phyloP scores from a whole-genome alignment of 345 rosid species.

The Lumnitzera racemosa region DNA sequence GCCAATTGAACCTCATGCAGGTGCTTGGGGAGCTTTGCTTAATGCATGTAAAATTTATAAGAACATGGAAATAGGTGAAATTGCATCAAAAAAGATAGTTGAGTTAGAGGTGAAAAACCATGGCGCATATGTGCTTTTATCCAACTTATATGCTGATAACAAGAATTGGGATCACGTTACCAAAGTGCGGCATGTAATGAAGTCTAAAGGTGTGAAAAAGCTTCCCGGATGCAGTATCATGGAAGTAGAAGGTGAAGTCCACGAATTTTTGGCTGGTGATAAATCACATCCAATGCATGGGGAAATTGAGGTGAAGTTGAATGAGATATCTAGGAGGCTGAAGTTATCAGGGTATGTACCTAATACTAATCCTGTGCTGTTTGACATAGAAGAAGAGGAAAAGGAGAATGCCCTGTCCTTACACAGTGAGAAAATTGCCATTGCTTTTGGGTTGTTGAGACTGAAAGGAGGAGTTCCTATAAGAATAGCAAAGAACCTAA shows the following conservation, averaged over 20 bases:
- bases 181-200: conserved; percentile 41
- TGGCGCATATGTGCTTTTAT: conserved; percentile 51
- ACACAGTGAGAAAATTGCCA: conserved; percentile 69
- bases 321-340: conserved; percentile 38
- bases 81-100: conserved; percentile 40
- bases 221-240: conserved; percentile 56
- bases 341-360: conserved; percentile 55
- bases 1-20: conserved; percentile 55
- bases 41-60: conserved; percentile 51
- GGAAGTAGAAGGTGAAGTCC: conserved; percentile 50
- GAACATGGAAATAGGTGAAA: conserved; percentile 44
- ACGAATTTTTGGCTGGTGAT: conserved; percentile 52
- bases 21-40: conserved; percentile 65
- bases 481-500: conserved; percentile 53
- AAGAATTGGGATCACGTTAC: conserved; percentile 43
- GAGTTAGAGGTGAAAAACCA: conserved; percentile 45
- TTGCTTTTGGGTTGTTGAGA: conserved; percentile 56
- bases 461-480: conserved; percentile 43
- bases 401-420: conserved; percentile 58
- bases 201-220: conserved; percentile 44
- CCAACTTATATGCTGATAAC: conserved; percentile 58
- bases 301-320: conserved; percentile 36
- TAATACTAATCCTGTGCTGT: conserved; percentile 49
- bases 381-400: conserved; percentile 71
- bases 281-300: conserved; percentile 41